Evolutionary conservation across 352 stramenopile species (phyloP), one percentile per base, ranked within the genome.

Genomic region (Globisporangium heterothallicum): DNA sequence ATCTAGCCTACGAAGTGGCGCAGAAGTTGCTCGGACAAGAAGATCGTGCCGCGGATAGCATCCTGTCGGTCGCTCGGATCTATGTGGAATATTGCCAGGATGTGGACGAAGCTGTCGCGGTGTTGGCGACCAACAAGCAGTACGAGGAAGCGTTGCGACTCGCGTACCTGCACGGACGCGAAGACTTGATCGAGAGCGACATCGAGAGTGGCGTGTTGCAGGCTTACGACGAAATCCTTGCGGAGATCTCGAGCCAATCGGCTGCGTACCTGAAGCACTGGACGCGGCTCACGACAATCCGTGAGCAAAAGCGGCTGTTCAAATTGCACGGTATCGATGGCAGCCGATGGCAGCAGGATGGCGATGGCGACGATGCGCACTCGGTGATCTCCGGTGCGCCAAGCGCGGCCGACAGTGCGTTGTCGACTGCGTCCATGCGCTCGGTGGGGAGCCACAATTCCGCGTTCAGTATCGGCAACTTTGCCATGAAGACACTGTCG

Each of bases 371-470:
- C 18, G 70, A 71, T 13, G 63, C 61, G 13, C 58, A 72, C 40
- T 86, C 74, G 18, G 63, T 76, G 46, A 56, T 59, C 14, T 75
- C 68, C 2, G 68, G 71, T 9, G 69, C 63, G 10, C 76, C 73
- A 2, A 86, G 73, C 25, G 66, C 68, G 10, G 73, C 70, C 1
- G 64, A 83, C 19, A 88, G 78, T 25, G 79, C 76, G 44, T 56
- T 86, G n/a, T 88, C 76, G 14, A 71, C 68, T 22, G 63, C 66
- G 27, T 87, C 75, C 13, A 66, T 81, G 53, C 79, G 74, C 49
- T 89, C 78, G 0, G 73, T 92, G 7, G 81, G 81, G 27, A 92
- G 81, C 58, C 81, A 92, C 69, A 92, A 92, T 55, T 88, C 71
- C 36, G 69, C 72, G 16, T 46, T 63, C 29, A 74, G 61, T 42